Percentiles rank a stretch among this genome's conserved stretches.
These are phyloP conservation scores for Ceratobasidium sp. DNA, from an alignment of 1,284 basidiomycete species.

Conservation along the genomic window DNA sequence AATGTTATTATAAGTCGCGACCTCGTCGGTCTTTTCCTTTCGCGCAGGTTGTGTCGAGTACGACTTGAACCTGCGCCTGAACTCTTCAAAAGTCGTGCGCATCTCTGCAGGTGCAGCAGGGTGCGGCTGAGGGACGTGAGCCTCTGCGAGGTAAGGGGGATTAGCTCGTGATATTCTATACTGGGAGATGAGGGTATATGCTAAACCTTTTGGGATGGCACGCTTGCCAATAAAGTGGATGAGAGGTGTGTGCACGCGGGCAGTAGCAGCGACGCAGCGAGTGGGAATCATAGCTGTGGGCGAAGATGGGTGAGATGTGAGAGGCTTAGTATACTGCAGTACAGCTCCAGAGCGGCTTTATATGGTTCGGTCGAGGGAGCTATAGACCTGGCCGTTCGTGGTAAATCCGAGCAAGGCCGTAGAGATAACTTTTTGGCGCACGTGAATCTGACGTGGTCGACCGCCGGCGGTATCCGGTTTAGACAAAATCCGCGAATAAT, in stretches of 20 bases:
- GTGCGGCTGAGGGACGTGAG: slow-evolving; percentile 76
- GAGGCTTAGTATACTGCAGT: neutral
- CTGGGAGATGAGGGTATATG: neutral
- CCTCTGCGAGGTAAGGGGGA: slow-evolving; percentile 62
- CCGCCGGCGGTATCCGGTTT: slow-evolving; percentile 30
- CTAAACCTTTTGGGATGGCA: slow-evolving; percentile 70
- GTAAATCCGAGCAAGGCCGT: slow-evolving; percentile 43
- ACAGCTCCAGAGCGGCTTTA: neutral
- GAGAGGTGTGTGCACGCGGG: slow-evolving; percentile 72
- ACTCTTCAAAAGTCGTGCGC: slow-evolving; percentile 72
- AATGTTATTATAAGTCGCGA: slow-evolving; percentile 72
- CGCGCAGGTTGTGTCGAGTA: slow-evolving; percentile 57
- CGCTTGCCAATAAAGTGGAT: slow-evolving; percentile 86
- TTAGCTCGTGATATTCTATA: slow-evolving; percentile 17
- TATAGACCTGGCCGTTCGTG: neutral
- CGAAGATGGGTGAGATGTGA: neutral
- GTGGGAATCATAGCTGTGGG: slow-evolving; percentile 25
- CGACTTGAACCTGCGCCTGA: slow-evolving; percentile 68
- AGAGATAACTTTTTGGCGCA: slow-evolving; percentile 23
- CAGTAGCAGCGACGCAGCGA: slow-evolving; percentile 39
- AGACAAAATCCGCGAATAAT: neutral
- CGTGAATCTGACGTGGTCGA: slow-evolving; percentile 44
- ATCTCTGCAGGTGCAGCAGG: slow-evolving; percentile 81
- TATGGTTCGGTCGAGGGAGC: neutral
- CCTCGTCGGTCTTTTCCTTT: slow-evolving; percentile 54